These are phyloP conservation scores for Avena eriantha DNA, from an alignment of 176 grass and related monocot species.

Conservation along the genomic window DNA sequence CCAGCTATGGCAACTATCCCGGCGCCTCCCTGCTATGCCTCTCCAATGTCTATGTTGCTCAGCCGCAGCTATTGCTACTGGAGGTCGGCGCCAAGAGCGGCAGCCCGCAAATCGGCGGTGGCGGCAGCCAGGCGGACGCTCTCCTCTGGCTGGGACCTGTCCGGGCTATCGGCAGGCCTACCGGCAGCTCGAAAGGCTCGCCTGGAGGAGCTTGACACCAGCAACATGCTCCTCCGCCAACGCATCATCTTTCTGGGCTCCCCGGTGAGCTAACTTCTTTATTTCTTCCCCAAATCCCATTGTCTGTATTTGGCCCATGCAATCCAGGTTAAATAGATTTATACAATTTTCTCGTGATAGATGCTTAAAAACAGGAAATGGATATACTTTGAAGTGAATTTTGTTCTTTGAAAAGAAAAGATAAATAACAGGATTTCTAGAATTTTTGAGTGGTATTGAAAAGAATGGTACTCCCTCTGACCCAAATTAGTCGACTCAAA, in stretches of 20 bases:
- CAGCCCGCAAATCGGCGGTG: constrained; percentile 34
- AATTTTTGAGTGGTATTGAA: constrained; percentile 15
- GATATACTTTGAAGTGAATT: constrained; percentile 21
- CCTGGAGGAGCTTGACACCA: constrained; percentile 72
- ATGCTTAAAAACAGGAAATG: not conserved
- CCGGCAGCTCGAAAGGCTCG: constrained; percentile 53
- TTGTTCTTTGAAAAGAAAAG: not conserved
- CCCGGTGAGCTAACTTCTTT: constrained; percentile 49
- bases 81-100: constrained; percentile 30
- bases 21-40: constrained; percentile 23
- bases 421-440: not conserved
- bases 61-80: not conserved
- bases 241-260: constrained; percentile 84
- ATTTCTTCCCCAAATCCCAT: constrained; percentile 1
- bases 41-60: constrained; percentile 24
- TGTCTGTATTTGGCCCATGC: constrained; percentile 16
- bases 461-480: not conserved
- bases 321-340: not conserved
- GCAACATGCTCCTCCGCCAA: constrained; percentile 83
- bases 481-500: too few relatives aligned
- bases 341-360: constrained; percentile 5
- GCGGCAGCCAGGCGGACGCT: constrained; percentile 37
- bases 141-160: constrained; percentile 60
- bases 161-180: constrained; percentile 22
- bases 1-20: constrained; percentile 41